Conservation (phyloP, 2,329 filamentous ascomycete genomes). For the Blastomyces emzantsi region DNA sequence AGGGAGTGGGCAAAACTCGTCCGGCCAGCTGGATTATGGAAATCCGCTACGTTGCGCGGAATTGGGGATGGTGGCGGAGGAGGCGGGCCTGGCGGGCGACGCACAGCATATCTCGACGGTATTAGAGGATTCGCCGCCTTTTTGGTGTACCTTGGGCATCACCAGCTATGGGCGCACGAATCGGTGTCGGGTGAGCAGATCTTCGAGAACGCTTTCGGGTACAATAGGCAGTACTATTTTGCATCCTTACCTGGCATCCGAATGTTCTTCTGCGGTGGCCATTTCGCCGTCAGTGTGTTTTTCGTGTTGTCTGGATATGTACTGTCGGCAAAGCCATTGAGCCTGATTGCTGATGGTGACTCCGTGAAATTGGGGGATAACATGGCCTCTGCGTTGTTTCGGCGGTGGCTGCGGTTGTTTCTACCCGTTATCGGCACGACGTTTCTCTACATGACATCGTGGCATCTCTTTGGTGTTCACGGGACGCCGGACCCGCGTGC, state of each 20-base stretch:
- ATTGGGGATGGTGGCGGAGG: background rate
- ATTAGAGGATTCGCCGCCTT: constrained; percentile 22
- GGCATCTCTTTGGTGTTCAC: constrained; percentile 47
- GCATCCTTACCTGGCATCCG: constrained; percentile 10
- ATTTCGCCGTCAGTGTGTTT: constrained; percentile 40
- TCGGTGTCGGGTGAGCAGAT: constrained; percentile 28
- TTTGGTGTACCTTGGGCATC: constrained; percentile 49
- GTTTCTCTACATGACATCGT: constrained; percentile 36
- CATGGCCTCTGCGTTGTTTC: constrained; percentile 37
- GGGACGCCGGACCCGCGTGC: constrained; percentile 32
- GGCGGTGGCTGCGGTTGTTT: constrained; percentile 36
- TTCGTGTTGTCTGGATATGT: constrained; percentile 43
- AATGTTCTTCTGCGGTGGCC: constrained; percentile 31
- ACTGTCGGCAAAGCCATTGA: constrained; percentile 37
- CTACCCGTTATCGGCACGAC: constrained; percentile 35
- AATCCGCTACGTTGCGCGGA: background rate
- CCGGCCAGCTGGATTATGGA: constrained; percentile 13
- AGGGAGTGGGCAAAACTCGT: constrained; percentile 18
- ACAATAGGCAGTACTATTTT: constrained; percentile 12
- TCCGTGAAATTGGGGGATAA: constrained; percentile 34
- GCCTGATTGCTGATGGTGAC: constrained; percentile 35
- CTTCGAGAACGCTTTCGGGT: constrained; percentile 41
- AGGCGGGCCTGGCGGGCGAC: constrained; percentile 4
- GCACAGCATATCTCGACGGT: constrained; percentile 23
- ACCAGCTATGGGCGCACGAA: constrained; percentile 50